Percentiles rank a stretch among this genome's conserved stretches.
These are phyloP conservation scores for Fusarium cicatricum DNA, from an alignment of 2,329 filamentous ascomycete species.

Conservation along the genomic window DNA sequence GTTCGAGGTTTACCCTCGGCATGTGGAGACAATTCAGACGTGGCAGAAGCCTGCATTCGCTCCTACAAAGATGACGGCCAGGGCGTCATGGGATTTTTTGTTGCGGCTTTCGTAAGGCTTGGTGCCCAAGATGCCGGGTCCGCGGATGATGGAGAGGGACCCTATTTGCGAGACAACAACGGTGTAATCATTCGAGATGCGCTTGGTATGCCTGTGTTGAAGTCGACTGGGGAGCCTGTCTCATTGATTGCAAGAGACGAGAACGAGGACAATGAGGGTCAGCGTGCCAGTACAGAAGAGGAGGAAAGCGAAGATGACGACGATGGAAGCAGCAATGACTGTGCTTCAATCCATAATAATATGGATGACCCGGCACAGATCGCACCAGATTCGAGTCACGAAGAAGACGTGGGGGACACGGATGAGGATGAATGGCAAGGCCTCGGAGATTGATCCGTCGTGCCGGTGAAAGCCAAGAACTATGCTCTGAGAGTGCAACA, in stretches of 20 bases:
- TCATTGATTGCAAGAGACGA: conserved; percentile 36
- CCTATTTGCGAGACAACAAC: conserved; percentile 62
- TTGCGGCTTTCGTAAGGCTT: conserved; percentile 77
- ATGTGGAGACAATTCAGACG: conserved; percentile 56
- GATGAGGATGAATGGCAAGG: conserved; percentile 41
- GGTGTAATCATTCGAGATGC: conserved; percentile 59
- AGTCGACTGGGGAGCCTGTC: conserved; percentile 46
- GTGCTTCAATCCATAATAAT: conserved; percentile 10
- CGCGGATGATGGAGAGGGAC: conserved; percentile 50
- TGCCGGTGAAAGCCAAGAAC: conserved; percentile 5
- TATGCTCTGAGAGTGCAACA: background rate
- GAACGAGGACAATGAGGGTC: conserved; percentile 33
- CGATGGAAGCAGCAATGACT: conserved; percentile 7
- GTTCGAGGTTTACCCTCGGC: conserved; percentile 66
- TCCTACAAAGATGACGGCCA: conserved; percentile 82
- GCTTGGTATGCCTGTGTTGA: conserved; percentile 50
- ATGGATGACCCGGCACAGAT: conserved; percentile 11
- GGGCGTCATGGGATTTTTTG: conserved; percentile 95
- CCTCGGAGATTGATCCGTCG: conserved; percentile 34
- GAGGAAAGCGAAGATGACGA: conserved; percentile 15
- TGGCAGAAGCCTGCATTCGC: conserved; percentile 80
- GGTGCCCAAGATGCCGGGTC: conserved; percentile 26
- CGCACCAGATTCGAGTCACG: conserved; percentile 14
- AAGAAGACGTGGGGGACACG: conserved; percentile 27
- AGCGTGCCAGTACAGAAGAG: conserved; percentile 18